phyloP scores from a whole-genome alignment of 1,139 yeast species.

The Scheffersomyces insectosa region DNA sequence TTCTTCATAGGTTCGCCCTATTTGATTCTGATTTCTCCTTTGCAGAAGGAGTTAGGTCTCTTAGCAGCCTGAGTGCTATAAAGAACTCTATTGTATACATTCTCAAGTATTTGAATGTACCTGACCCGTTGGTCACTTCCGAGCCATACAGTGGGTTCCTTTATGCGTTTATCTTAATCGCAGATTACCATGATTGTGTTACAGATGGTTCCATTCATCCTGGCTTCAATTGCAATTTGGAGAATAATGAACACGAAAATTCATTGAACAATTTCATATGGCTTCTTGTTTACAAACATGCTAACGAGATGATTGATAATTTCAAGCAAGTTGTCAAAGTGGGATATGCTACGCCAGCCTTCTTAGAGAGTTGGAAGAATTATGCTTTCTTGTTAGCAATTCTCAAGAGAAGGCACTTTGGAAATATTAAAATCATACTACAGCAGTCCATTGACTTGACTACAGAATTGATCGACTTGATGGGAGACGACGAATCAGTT shows the following conservation, averaged over 20 bases:
- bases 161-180: constrained; percentile 26
- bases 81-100: constrained; percentile 9
- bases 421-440: constrained; percentile 8
- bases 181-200: constrained; percentile 18
- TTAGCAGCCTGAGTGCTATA: constrained; percentile 8
- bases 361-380: constrained; percentile 7
- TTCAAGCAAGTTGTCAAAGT: not conserved
- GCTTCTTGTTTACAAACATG: constrained; percentile 21
- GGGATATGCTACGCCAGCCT: not conserved
- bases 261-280: constrained; percentile 20
- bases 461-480: constrained; percentile 3
- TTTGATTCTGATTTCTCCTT: constrained; percentile 8
- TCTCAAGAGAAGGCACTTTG: constrained; percentile 11
- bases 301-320: constrained; percentile 15
- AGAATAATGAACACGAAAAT: constrained; percentile 4
- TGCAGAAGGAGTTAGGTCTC: constrained; percentile 7
- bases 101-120: constrained; percentile 12
- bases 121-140: constrained; percentile 10
- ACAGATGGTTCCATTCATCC: constrained; percentile 23
- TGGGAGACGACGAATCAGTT: constrained; percentile 3
- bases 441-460: constrained; percentile 9
- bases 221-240: constrained; percentile 27
- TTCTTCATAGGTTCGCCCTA: constrained; percentile 8
- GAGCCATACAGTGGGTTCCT: constrained; percentile 13
- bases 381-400: constrained; percentile 11